Evolutionary conservation across 1,139 yeast genomes (phyloP).

Genomic region (Blastobotrys serpentis): DNA sequence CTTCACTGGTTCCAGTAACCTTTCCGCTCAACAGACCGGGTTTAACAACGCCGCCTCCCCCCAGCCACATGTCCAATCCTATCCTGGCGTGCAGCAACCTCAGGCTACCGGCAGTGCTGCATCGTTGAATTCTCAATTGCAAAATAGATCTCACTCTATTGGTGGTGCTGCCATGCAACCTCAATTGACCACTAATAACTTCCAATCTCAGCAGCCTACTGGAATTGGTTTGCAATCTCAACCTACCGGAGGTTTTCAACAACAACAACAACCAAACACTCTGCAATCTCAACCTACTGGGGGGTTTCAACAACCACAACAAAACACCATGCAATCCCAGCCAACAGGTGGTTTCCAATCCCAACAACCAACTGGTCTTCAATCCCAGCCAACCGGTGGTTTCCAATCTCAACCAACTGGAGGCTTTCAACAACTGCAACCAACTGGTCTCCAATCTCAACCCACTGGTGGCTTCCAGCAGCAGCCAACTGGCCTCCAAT

Average conservation of each 20-base stretch:
- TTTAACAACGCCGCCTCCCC: constrained; percentile 27
- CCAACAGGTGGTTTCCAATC: constrained; percentile 39
- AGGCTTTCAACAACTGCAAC: constrained; percentile 37
- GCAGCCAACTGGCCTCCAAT: constrained; percentile 44
- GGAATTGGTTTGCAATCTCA: constrained; percentile 39
- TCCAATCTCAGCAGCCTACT: constrained; percentile 26
- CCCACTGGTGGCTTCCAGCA: constrained; percentile 30
- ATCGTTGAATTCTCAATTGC: constrained; percentile 22
- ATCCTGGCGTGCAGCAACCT: constrained; percentile 35
- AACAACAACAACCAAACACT: constrained; percentile 35
- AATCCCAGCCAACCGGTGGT: constrained; percentile 34
- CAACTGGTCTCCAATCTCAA: constrained; percentile 36
- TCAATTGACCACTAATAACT: constrained; percentile 45
- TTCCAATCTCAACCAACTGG: constrained; percentile 24
- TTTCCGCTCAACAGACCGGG: constrained; percentile 42
- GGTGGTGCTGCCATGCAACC: constrained; percentile 38
- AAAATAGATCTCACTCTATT: constrained; percentile 10
- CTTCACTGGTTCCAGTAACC: constrained; percentile 31
- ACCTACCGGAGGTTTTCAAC: constrained; percentile 39
- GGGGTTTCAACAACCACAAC: constrained; percentile 26
- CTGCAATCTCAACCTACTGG: constrained; percentile 44
- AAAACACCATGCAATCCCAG: constrained; percentile 41
- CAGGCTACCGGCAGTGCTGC: constrained; percentile 26
- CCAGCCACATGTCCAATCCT: constrained; percentile 37
- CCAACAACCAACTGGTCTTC: constrained; percentile 43